These are phyloP conservation scores for Zalaria obscura DNA, from an alignment of 2,329 filamentous ascomycete species.

Conservation along the genomic window DNA sequence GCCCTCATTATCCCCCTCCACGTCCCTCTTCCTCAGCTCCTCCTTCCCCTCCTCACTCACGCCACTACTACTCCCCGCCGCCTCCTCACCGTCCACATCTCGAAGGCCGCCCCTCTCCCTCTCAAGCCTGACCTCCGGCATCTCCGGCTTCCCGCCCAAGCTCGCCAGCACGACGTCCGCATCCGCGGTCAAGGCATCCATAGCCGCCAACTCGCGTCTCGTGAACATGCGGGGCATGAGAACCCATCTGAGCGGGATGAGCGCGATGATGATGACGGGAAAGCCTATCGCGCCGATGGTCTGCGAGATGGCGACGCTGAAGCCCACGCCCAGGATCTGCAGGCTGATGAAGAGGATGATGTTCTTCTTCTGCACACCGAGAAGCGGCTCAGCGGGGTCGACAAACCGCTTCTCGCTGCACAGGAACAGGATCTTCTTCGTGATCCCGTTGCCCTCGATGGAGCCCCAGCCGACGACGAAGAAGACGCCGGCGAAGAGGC, in stretches of 20 bases:
- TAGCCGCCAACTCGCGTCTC: conserved; percentile 30
- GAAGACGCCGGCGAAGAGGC: conserved; percentile 42
- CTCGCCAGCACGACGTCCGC: conserved; percentile 39
- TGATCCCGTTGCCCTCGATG: conserved; percentile 40
- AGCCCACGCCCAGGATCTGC: conserved; percentile 37
- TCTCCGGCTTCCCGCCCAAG: conserved; percentile 33
- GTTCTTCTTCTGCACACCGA: conserved; percentile 27
- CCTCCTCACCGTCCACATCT: conserved; percentile 10
- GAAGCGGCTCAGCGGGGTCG: conserved; percentile 32
- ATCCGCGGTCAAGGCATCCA: conserved; percentile 41
- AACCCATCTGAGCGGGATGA: conserved; percentile 40
- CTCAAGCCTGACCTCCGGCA: conserved; percentile 19
- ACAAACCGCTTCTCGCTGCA: conserved; percentile 32
- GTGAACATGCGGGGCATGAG: conserved; percentile 38
- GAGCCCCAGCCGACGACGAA: conserved; percentile 42
- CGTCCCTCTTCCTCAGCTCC: neutral
- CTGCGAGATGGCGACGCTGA: conserved; percentile 44
- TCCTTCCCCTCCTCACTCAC: neutral
- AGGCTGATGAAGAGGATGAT: conserved; percentile 37
- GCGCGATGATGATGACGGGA: conserved; percentile 40
- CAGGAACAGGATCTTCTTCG: conserved; percentile 36
- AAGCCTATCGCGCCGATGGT: conserved; percentile 47
- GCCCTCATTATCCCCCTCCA: no score
- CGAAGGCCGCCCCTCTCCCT: conserved; percentile 9
- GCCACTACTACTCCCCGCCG: neutral